A percentile compares a stretch with the other conserved stretches of the same genome.
phyloP scores from a whole-genome alignment of 1,284 basidiomycete genomes.

The Sparassis latifolia region DNA sequence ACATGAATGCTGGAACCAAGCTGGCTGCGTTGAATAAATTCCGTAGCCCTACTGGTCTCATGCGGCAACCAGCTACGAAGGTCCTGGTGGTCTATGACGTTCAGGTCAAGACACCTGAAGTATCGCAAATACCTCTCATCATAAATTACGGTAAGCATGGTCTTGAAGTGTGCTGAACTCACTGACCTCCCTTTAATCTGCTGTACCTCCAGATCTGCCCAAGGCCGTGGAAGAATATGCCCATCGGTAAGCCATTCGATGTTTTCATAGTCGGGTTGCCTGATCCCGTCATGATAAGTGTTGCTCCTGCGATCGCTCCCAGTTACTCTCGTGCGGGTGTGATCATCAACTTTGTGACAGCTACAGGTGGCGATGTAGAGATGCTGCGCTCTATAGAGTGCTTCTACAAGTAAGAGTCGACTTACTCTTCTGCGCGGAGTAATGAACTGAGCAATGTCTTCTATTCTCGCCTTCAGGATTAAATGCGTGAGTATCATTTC shows the following conservation, averaged over 20 bases:
- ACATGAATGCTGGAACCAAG: slow-evolving; percentile 81
- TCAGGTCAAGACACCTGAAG: slow-evolving; percentile 82
- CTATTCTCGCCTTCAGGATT: slow-evolving; percentile 44
- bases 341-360: slow-evolving; percentile 92
- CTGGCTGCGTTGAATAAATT: slow-evolving; percentile 79
- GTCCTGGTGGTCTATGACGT: slow-evolving; percentile 90
- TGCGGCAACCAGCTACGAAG: slow-evolving; percentile 58
- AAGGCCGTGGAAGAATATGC: slow-evolving; percentile 95
- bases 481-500: slow-evolving; percentile 68
- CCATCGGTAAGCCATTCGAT: slow-evolving; percentile 53
- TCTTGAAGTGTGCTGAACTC: neutral
- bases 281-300: slow-evolving; percentile 33
- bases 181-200: neutral
- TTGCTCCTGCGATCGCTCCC: slow-evolving; percentile 75
- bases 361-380: slow-evolving; percentile 94
- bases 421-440: neutral
- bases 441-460: neutral
- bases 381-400: slow-evolving; percentile 97
- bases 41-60: slow-evolving; percentile 50
- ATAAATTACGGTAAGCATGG: slow-evolving; percentile 78
- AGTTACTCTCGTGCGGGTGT: slow-evolving; percentile 81
- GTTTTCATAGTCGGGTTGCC: too few species aligned
- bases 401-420: slow-evolving; percentile 73
- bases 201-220: slow-evolving; percentile 63
- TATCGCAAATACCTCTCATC: slow-evolving; percentile 85